Base-by-base conservation (phyloP, 148 eudicot genomes). In the Spergularia bocconei region DNA sequence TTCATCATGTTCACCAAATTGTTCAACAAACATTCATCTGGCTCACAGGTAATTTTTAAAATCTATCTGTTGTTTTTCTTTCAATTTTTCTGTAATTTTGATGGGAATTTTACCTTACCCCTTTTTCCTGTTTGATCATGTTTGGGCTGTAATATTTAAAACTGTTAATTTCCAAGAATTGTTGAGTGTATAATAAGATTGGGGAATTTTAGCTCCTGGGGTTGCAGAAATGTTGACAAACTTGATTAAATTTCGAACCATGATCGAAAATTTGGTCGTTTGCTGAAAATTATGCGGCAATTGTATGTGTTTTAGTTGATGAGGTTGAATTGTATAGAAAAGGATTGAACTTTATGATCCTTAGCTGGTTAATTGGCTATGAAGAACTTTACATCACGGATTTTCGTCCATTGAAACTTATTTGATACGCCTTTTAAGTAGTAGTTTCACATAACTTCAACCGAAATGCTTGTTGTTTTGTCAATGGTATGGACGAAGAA, bases 1-100 rank as follows among this genome's bases (percentile, higher is more conserved):
- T 59, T 65, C 57, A 33, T 72, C 56, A 81, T 81, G 83, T 53
- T 81, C 54, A 11, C 72, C 68, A 76, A 80, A 66, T 13, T 80
- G 57, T 76, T 80, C 76, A 67, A 67, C 63, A 71, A 76, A 47
- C 77, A 81, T 12, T 72, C 79, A 33, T 71, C 72, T 70, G 62
- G 71, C 5, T 65, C 74, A 53, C 77, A 72, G 80, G 83, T 76
- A 19, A 15, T 44, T 10, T 14, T 72, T 1, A n/a, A n/a, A 13
- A 39, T 19, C 52, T 4, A 13, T 19, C 23, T 17, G 36, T 29
- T 29, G 36, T 1, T 29, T 29, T 2, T 29, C 36, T 29, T 29
- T 29, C 36, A 29, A 29, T 29, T 29, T 29, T 29, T 29, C 4
- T 56, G 0, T 36, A 25, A 11, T 63, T 16, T 76, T 23, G 3